phyloP scores from a whole-genome alignment of 306 rosid genomes.

The Castanea sativa region DNA sequence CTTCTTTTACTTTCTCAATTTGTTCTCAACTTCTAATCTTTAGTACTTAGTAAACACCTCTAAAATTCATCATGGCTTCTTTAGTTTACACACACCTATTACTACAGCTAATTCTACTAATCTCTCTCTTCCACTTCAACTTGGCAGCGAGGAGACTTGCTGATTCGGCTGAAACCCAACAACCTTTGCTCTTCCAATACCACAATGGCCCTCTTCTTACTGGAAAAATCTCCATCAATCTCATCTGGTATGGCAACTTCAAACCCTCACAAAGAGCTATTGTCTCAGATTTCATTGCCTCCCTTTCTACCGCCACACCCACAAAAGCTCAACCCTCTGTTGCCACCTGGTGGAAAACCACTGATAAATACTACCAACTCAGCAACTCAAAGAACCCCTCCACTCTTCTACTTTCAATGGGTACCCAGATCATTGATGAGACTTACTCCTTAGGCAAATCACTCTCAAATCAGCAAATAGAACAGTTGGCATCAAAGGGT shows the following conservation, averaged over 20 bases:
- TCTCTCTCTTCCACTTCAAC: too few relatives aligned
- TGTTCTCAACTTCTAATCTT: background rate
- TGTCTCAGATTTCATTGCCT: slow-evolving; percentile 58
- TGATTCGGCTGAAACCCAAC: too few relatives aligned
- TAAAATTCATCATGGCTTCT: slow-evolving; percentile 34
- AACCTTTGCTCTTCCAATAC: background rate
- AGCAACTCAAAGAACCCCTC: background rate
- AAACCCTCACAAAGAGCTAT: slow-evolving; percentile 58
- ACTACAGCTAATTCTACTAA: slow-evolving; percentile 34
- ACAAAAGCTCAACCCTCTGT: slow-evolving; percentile 38
- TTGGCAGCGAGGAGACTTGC: too few relatives aligned
- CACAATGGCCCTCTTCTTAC: slow-evolving; percentile 73
- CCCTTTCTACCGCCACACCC: slow-evolving; percentile 42
- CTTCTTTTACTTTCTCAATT: background rate
- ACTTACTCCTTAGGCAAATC: slow-evolving; percentile 49
- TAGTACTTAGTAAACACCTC: background rate
- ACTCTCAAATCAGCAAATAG: slow-evolving; percentile 32
- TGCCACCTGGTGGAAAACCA: slow-evolving; percentile 52
- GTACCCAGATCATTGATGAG: too few relatives aligned
- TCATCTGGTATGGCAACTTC: slow-evolving; percentile 77
- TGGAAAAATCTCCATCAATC: slow-evolving; percentile 50
- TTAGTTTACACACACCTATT: background rate
- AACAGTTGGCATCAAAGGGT: slow-evolving; percentile 43
- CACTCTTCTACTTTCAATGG: too few relatives aligned
- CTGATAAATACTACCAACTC: slow-evolving; percentile 39